Evolutionary conservation across 352 stramenopile genomes (phyloP), one percentile per base, ranked within the genome.

Genomic region (Globisporangium middletonii): DNA sequence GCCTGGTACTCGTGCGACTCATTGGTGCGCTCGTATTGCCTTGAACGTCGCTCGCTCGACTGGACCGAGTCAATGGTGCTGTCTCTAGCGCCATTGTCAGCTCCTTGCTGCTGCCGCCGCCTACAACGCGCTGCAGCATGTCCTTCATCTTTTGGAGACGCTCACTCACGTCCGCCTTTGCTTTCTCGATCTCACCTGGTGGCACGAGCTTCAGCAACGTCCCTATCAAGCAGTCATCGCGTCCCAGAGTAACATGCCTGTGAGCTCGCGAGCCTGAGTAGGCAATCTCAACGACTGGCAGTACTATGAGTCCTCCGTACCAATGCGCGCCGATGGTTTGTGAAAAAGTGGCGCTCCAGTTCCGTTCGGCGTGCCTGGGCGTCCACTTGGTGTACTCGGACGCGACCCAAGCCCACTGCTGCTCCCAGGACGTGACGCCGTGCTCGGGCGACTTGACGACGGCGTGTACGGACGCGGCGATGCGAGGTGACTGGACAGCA

Each of bases 81-180:
- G 33, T 2, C 33, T 38, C 33, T 38, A 12, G 33, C 7, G 7
- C 5, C 1, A 13, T 18, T 5, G 15, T 46, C 41, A 7, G 6
- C 41, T 18, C 41, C 2, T 23, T 23, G 41, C 41, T 46, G 41
- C 18, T 46, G 2, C 41, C 42, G 12, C 38, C 47, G 28, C 54
- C 65, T 0, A 63, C 74, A 0, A 87, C 60, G 16, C 72, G 74
- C 44, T 72, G 55, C 26, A 90, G 56, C 53, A 90, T 61, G 0
- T 64, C 55, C 35, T 83, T 86, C 65, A 90, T 81, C 50, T 77
- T 84, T 16, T 84, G 62, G 3, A 90, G 61, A 1, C 76, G 70
- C 51, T 77, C 63, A 4, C 51, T 64, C 9, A 88, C 78, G 23
- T 88, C 73, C 4, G 71, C 62, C 54, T 89, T 61, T 6, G 72